phyloP scores from a whole-genome alignment of 139 green algal species.

The Microglena sp. region DNA sequence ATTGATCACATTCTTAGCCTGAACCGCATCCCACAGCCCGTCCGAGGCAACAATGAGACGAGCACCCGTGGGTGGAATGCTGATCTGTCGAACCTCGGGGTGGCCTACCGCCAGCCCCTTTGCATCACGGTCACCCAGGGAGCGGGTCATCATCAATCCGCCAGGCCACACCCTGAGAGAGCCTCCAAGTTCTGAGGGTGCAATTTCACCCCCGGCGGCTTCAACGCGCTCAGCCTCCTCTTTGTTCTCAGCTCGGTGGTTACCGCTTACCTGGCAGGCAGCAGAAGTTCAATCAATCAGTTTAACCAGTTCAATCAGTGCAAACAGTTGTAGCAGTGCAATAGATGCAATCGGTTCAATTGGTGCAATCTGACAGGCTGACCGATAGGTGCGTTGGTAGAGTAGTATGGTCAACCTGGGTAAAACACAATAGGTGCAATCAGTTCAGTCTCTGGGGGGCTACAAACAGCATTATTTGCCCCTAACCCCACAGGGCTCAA shows the following conservation, averaged over 20 bases:
- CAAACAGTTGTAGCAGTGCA: too few relatives aligned
- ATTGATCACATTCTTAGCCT: constrained; percentile 49
- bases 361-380: too few relatives aligned
- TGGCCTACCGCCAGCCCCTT: constrained; percentile 17
- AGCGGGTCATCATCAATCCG: constrained; percentile 76
- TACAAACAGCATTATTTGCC: too few relatives aligned
- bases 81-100: constrained; percentile 61
- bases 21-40: constrained; percentile 81
- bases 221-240: constrained; percentile 55
- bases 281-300: too few relatives aligned
- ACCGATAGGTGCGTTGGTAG: too few relatives aligned
- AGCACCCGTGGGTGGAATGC: constrained; percentile 58
- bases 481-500: too few relatives aligned
- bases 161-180: constrained; percentile 83
- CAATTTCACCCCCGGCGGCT: constrained; percentile 31
- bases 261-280: constrained; percentile 47
- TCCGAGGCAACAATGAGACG: constrained; percentile 81
- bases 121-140: constrained; percentile 66
- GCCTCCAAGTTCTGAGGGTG: constrained; percentile 38
- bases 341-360: too few relatives aligned
- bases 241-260: constrained; percentile 64
- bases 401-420: too few relatives aligned
- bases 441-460: too few relatives aligned
- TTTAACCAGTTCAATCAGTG: too few relatives aligned
- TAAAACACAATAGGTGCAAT: too few relatives aligned